Evolutionary conservation across 2,329 filamentous ascomycete species (phyloP).

Genomic region (Pseudogymnoascus sp.): DNA sequence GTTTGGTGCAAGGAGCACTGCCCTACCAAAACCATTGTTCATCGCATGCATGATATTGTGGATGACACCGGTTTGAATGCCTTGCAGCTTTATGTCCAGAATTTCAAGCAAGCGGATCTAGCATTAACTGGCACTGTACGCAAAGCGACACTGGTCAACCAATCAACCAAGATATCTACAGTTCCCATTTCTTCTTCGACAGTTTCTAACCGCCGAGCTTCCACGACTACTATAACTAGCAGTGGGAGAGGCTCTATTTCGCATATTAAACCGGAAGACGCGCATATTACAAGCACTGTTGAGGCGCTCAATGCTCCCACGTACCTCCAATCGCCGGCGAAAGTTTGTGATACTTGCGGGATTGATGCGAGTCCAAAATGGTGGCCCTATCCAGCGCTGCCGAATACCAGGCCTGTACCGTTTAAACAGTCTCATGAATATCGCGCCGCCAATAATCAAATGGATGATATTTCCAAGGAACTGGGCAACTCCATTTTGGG

Average conservation of each 20-base stretch:
- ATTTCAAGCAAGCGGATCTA: slow-evolving; percentile 91
- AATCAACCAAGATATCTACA: slow-evolving; percentile 27
- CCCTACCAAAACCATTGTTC: slow-evolving; percentile 61
- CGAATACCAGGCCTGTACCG: background rate
- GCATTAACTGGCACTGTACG: slow-evolving; percentile 84
- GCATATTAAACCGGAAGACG: slow-evolving; percentile 22
- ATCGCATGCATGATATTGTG: slow-evolving; percentile 69
- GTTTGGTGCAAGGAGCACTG: slow-evolving; percentile 89
- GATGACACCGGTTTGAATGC: slow-evolving; percentile 67
- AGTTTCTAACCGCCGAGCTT: slow-evolving; percentile 44
- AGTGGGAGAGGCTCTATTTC: slow-evolving; percentile 21
- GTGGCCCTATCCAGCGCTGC: slow-evolving; percentile 38
- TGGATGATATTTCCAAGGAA: slow-evolving; percentile 1
- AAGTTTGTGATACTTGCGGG: slow-evolving; percentile 54
- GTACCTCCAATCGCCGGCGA: slow-evolving; percentile 28
- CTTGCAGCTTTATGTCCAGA: slow-evolving; percentile 77
- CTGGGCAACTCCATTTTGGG: background rate
- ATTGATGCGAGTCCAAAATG: slow-evolving; percentile 67
- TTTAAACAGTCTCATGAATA: slow-evolving; percentile 44
- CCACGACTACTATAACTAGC: slow-evolving; percentile 38
- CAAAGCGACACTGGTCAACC: slow-evolving; percentile 61
- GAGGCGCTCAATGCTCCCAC: background rate
- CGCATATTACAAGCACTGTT: background rate
- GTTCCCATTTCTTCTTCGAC: slow-evolving; percentile 21
- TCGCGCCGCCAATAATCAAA: background rate